These are phyloP conservation scores for Hypoxylon rubiginosum DNA, from an alignment of 2,329 filamentous ascomycete genomes.

Conservation along the genomic window DNA sequence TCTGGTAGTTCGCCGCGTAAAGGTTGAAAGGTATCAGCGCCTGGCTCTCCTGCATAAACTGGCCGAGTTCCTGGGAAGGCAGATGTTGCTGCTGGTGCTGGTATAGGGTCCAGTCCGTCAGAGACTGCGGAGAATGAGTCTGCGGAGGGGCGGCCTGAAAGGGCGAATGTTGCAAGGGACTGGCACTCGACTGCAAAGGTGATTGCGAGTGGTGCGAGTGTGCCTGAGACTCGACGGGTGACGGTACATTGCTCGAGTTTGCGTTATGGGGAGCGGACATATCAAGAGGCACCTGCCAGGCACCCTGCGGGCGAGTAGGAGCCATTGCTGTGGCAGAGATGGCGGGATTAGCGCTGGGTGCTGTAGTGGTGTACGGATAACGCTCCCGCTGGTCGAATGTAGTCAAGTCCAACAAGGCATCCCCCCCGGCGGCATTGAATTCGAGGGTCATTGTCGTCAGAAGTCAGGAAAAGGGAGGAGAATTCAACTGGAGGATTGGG, in stretches of 20 bases:
- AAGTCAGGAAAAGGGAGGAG: constrained; percentile 53
- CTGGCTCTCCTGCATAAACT: constrained; percentile 69
- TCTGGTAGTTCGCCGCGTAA: constrained; percentile 66
- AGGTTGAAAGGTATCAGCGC: constrained; percentile 68
- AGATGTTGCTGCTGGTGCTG: constrained; percentile 65
- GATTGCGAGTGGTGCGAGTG: constrained; percentile 55
- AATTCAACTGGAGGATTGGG: constrained; percentile 54
- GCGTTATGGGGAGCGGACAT: constrained; percentile 62
- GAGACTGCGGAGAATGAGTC: constrained; percentile 58
- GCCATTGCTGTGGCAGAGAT: constrained; percentile 57
- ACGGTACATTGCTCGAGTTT: constrained; percentile 62
- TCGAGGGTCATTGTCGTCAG: constrained; percentile 69
- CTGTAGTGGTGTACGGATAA: constrained; percentile 65
- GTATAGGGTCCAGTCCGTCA: constrained; percentile 74
- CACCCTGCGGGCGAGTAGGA: constrained; percentile 57
- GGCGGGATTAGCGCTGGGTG: constrained; percentile 55
- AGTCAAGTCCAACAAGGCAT: constrained; percentile 72
- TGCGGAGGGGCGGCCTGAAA: constrained; percentile 64
- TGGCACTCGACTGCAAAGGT: constrained; percentile 65
- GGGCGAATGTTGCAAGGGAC: constrained; percentile 67
- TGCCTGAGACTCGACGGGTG: constrained; percentile 63
- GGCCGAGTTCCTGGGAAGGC: constrained; percentile 62
- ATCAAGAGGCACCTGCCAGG: constrained; percentile 68
- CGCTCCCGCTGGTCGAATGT: constrained; percentile 70
- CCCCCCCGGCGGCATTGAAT: constrained; percentile 69